Evolutionary conservation across 176 grass and related monocot genomes (phyloP), one percentile per base, ranked within the genome.

Genomic region (Oropetium thomaeum): DNA sequence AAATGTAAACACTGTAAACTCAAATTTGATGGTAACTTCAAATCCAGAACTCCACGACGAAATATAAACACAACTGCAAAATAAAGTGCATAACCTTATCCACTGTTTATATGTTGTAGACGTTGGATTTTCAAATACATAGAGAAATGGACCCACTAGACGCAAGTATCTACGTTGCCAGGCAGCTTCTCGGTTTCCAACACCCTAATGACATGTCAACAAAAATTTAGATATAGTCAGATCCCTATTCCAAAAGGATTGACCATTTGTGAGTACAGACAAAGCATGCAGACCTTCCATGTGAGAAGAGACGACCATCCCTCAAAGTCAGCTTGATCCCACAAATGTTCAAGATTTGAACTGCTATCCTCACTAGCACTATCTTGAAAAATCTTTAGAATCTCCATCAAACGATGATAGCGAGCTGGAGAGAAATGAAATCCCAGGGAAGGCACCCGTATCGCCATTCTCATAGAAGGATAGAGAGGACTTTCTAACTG

Each of bases 341-440:
- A 93, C 74, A 90, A 86, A 65, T 89, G 81, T 69, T 78, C 71
- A 65, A 79, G 71, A 71, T 90, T 71, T 62, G 83, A 79, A 72
- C 54, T 79, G 20, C 44, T 80, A 70, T 82, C 77, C 42, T 74
- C 75, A 8, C 71, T 85, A 62, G 87, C 79, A 35, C 77, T 87
- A 38, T 84, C 90, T 88, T 91, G 90, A 79, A 97, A 93, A 61
- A 86, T 74, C 81, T 93, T 93, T 45, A 74, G 65, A 85, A 97
- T 83, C 78, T 92, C 87, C 95, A 97, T 97, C 73, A 97, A 68
- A 65, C 95, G 83, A 67, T 97, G 95, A 55, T 97, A 97, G 62
- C 95, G 83, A 78, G 95, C 95, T 19, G 95, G 95, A 59, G 95
- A 97, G 62, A 97, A 97, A 82, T 97, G 90, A 70, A 97, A 97